Conservation (phyloP, 305 asterid species). For the Plantago lanceolata region DNA sequence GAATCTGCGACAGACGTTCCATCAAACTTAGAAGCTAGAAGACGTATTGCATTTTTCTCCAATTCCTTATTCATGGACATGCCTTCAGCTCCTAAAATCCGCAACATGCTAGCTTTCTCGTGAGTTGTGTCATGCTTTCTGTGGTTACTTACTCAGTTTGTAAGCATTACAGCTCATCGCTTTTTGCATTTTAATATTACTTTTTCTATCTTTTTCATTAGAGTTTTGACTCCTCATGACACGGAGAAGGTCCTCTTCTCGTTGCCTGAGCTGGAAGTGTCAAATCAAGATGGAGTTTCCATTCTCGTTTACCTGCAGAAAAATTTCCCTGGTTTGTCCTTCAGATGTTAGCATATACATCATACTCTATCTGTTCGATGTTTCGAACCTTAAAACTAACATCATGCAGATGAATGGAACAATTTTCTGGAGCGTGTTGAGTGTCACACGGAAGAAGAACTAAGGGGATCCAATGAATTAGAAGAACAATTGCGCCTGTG, state of each 20-base stretch:
- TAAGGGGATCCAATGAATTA: constrained; percentile 61
- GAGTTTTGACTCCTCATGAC: constrained; percentile 93
- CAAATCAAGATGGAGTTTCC: constrained; percentile 97
- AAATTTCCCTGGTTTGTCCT: constrained; percentile 82
- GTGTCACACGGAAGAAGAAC: constrained; percentile 68
- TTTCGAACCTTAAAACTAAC: constrained; percentile 20
- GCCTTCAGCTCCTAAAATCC: constrained; percentile 98
- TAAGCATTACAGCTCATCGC: constrained; percentile 2
- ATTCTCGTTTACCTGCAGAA: constrained; percentile 93
- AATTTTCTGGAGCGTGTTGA: constrained; percentile 88
- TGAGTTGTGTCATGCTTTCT: constrained; percentile 37
- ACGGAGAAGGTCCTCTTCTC: constrained; percentile 93
- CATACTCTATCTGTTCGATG: constrained; percentile 11
- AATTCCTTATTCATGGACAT: constrained; percentile 98
- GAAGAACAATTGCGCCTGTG: constrained; percentile 93
- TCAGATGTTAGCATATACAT: constrained; percentile 19
- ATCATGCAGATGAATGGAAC: constrained; percentile 81
- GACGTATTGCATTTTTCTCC: constrained; percentile 95
- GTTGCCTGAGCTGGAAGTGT: constrained; percentile 72
- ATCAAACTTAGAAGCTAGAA: constrained; percentile 92
- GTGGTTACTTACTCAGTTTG: constrained; percentile 3
- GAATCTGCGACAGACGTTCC: constrained; percentile 99
- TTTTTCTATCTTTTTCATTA: constrained; percentile 21
- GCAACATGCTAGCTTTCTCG: constrained; percentile 98
- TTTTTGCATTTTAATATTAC: constrained; percentile 17